phyloP scores from a whole-genome alignment of 805 yeast species.

The Nakazawaea holstii region DNA sequence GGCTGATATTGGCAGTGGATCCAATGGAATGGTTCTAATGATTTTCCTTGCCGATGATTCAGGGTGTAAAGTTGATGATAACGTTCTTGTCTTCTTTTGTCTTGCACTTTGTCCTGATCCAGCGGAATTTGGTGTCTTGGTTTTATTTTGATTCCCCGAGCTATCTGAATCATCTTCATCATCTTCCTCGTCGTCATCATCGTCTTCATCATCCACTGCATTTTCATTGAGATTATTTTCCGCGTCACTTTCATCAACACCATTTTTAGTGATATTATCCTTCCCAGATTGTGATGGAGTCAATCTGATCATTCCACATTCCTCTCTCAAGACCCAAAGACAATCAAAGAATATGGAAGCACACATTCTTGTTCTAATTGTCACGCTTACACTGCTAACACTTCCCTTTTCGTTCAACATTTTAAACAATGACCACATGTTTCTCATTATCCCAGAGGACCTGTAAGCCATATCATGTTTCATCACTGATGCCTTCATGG shows the following conservation, averaged over 20 bases:
- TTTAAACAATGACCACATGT: constrained; percentile 85
- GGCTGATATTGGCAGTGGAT: constrained; percentile 69
- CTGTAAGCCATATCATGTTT: constrained; percentile 92
- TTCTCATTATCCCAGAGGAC: constrained; percentile 89
- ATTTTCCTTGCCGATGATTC: constrained; percentile 71
- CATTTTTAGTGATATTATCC: constrained; percentile 10
- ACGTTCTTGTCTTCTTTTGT: constrained; percentile 37
- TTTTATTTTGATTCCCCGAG: constrained; percentile 20
- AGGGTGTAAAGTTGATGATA: constrained; percentile 54
- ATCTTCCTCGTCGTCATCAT: constrained; percentile 25
- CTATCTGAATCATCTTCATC: constrained; percentile 29
- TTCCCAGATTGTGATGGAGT: constrained; percentile 25
- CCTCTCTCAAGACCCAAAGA: constrained; percentile 75
- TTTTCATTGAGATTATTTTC: constrained; percentile 13
- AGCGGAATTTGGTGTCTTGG: constrained; percentile 18
- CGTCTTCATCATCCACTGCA: constrained; percentile 16
- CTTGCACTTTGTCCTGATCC: constrained; percentile 23
- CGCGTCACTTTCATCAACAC: constrained; percentile 20
- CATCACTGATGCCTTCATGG: constrained; percentile 75
- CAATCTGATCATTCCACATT: constrained; percentile 78
- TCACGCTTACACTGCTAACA: constrained; percentile 37
- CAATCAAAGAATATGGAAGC: constrained; percentile 93
- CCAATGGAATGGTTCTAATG: constrained; percentile 74
- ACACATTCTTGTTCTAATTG: constrained; percentile 79
- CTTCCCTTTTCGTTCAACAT: constrained; percentile 51